Percentiles rank a stretch among this genome's conserved stretches.
Evolutionary conservation across 768 basidiomycete genomes (phyloP).

Genomic region (Pseudohyphozyma bogoriensis): DNA sequence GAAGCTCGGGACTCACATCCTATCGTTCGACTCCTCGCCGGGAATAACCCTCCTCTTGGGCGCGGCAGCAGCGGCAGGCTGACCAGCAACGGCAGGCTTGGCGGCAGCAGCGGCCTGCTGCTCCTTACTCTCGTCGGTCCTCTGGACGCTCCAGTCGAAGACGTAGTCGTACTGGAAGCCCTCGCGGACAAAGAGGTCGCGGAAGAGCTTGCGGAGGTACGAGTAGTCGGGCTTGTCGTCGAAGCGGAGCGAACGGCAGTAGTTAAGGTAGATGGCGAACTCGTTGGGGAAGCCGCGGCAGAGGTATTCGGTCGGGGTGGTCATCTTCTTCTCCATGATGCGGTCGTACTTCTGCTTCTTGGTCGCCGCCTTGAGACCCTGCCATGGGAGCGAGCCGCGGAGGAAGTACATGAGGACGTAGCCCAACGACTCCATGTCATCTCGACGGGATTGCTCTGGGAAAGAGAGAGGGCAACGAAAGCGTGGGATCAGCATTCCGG

Average conservation of each 20-base stretch:
- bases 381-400: slow-evolving; percentile 95
- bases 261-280: slow-evolving; percentile 98
- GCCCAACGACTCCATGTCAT: slow-evolving; percentile 94
- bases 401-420: slow-evolving; percentile 99
- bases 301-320: slow-evolving; percentile 83
- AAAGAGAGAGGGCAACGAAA: background rate
- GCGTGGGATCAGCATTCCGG: background rate
- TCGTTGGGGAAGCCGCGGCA: slow-evolving; percentile 99
- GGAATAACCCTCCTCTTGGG: slow-evolving; percentile 23
- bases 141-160: slow-evolving; percentile 88
- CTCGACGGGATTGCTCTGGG: slow-evolving; percentile 83
- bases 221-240: slow-evolving; percentile 99
- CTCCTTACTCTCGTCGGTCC: slow-evolving; percentile 27
- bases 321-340: slow-evolving; percentile 99
- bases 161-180: slow-evolving; percentile 99
- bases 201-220: slow-evolving; percentile 96
- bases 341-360: slow-evolving; percentile 99
- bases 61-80: background rate
- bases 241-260: slow-evolving; percentile 89
- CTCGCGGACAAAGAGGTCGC: slow-evolving; percentile 48
- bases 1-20: slow-evolving; percentile 13
- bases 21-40: slow-evolving; percentile 21
- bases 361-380: slow-evolving; percentile 97
- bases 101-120: background rate
- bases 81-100: background rate